phyloP scores from a whole-genome alignment of 2,329 filamentous ascomycete species.

The Trichoderma sp. region DNA sequence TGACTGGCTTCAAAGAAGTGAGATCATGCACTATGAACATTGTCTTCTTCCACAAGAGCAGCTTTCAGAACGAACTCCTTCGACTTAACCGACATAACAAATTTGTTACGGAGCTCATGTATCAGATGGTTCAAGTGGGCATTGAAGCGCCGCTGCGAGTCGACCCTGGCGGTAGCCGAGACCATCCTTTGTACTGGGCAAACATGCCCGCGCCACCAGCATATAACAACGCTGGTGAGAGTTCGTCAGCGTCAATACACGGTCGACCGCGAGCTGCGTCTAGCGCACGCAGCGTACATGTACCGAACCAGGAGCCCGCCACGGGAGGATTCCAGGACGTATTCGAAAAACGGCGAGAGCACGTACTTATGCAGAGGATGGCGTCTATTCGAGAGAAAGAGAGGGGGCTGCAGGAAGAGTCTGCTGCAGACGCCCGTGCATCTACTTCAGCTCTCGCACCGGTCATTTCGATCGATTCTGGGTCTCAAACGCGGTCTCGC shows the following conservation, averaged over 20 bases:
- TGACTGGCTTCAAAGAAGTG: constrained; percentile 78
- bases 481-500: constrained; percentile 37
- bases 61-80: constrained; percentile 92
- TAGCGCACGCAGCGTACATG: constrained; percentile 29
- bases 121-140: constrained; percentile 78
- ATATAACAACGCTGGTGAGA: constrained; percentile 36
- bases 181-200: constrained; percentile 65
- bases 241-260: constrained; percentile 20
- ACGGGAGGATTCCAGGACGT: constrained; percentile 52
- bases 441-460: constrained; percentile 39
- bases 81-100: constrained; percentile 91
- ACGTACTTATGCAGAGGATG: constrained; percentile 42
- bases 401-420: constrained; percentile 37
- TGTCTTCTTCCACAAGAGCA: constrained; percentile 96
- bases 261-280: constrained; percentile 28
- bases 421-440: constrained; percentile 35
- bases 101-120: constrained; percentile 90
- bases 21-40: constrained; percentile 88
- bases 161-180: constrained; percentile 69
- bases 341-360: constrained; percentile 49
- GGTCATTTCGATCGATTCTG: constrained; percentile 33
- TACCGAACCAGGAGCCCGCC: constrained; percentile 39
- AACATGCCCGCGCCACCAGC: constrained; percentile 43
- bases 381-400: constrained; percentile 47
- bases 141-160: constrained; percentile 73